Evolutionary conservation across 108 stramenopile genomes (phyloP), one percentile per base, ranked within the genome.

Genomic region (Seminavis robusta): DNA sequence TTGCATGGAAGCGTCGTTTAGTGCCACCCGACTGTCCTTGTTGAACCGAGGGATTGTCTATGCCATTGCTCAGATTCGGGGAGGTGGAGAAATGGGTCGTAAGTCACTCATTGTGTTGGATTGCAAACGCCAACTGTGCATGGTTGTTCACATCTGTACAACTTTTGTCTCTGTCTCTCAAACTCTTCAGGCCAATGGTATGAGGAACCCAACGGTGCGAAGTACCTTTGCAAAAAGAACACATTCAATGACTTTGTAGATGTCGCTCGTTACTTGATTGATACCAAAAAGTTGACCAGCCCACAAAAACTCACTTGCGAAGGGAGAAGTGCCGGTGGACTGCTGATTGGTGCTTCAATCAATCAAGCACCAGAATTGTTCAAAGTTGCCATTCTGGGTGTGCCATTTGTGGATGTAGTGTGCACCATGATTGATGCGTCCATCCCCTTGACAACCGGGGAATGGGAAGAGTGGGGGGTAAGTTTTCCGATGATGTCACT

Each of bases 81-180:
- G 98, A 7, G 98, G 98, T n/a, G 96, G 95, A 25, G 98, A 98
- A 68, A 89, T 94, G 85, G 98, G 98, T 24, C 70, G 95, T n/a
- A n/a, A n/a, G n/a, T n/a, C 21, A 50, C 61, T 13, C n/a, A n/a
- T n/a, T n/a, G n/a, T n/a, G n/a, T n/a, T n/a, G n/a, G n/a, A n/a
- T n/a, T n/a, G n/a, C n/a, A n/a, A n/a, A n/a, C n/a, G n/a, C n/a
- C n/a, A n/a, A n/a, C n/a, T n/a, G n/a, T n/a, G n/a, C n/a, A n/a
- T n/a, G n/a, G n/a, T n/a, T n/a, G n/a, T n/a, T n/a, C n/a, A n/a
- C n/a, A n/a, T n/a, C n/a, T n/a, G n/a, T n/a, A n/a, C n/a, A n/a
- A n/a, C n/a, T n/a, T n/a, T n/a, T n/a, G n/a, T n/a, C n/a, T n/a
- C n/a, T n/a, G n/a, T n/a, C n/a, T n/a, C n/a, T n/a, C n/a, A n/a